A percentile compares a stretch with the other conserved stretches of the same genome.
Evolutionary conservation across 139 green algal species (phyloP).

Genomic region (Mesotaenium endlicherianum): DNA sequence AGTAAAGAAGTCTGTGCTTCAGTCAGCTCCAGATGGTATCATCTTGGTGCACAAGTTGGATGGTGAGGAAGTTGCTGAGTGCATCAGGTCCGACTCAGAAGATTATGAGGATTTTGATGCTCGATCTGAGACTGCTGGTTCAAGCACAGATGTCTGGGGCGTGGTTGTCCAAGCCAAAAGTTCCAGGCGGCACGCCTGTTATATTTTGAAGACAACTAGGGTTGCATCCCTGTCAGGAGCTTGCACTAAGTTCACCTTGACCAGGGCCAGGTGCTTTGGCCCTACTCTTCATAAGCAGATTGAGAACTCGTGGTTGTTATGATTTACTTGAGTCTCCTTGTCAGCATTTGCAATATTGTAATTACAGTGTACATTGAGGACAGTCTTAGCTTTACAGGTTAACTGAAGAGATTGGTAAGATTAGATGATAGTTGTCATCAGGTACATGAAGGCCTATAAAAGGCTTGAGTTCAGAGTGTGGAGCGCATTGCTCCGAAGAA

Average conservation of each 20-base stretch:
- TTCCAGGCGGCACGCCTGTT: conserved; percentile 27
- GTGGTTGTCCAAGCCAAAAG: conserved; percentile 30
- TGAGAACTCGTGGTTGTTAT: conserved; percentile 42
- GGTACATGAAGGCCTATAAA: too few species aligned
- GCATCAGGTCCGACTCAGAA: background rate
- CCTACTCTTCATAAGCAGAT: conserved; percentile 38
- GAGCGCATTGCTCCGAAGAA: too few species aligned
- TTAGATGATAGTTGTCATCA: too few species aligned
- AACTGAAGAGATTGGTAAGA: too few species aligned
- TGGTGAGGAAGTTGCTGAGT: conserved; percentile 21
- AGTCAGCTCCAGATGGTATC: conserved; percentile 20
- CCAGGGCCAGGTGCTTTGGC: conserved; percentile 36
- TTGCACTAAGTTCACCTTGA: conserved; percentile 32
- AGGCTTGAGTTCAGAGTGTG: too few species aligned
- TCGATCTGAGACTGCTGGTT: background rate
- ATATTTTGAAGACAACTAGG: conserved; percentile 43
- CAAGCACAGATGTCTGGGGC: conserved; percentile 24
- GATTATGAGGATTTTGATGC: background rate
- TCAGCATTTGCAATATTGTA: too few species aligned
- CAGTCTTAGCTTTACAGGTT: too few species aligned
- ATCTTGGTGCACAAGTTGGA: conserved; percentile 37
- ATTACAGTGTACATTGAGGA: too few species aligned
- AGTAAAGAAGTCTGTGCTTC: background rate
- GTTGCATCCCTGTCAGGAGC: background rate
- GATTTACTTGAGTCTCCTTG: too few species aligned